Base-by-base conservation (phyloP, 1,284 basidiomycete species). In the Sanghuangporus sanghuang region DNA sequence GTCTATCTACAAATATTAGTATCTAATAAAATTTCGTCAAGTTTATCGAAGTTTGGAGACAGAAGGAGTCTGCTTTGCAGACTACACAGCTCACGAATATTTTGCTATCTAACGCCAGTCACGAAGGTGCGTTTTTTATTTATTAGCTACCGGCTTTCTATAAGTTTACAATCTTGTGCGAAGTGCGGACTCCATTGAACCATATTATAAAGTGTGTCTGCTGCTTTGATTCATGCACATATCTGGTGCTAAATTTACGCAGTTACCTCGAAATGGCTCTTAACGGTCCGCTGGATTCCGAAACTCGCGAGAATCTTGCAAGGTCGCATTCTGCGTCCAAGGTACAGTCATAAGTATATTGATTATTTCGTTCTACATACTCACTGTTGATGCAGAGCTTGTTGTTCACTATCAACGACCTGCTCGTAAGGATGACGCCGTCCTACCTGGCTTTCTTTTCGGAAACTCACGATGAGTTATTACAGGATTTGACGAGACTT, bases 31-130 rank as follows among this genome's bases (percentile, higher is more conserved):
- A 11, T 57, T 32, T 54, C 35, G 16, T 32, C 23, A 63, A 91
- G 84, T 94, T 93, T 76, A 92, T 93, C 68, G 89, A 92, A 71
- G 92, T 95, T 2, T 95, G 93, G 93, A 77, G 93, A 68, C 89
- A 95, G 72, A 92, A 93, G 71, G 91, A 95, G 74, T 85, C 79
- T 49, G 90, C 90, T 14, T 74, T 93, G 67, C 86, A 87, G 71
- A 85, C 85, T 12, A 94, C 87, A 57, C 91, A 90, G 72, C 77
- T 95, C 59, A 93, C 92, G 16, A 89, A 89, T 61, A 77, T 95
- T 3, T 71, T 96, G 53, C 76, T 95, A 16, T 91, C 90, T n/a
- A 95, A 96, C 73, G 93, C 93, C 6, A 90, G 86, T 68, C 93
- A 95, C 73, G 93, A 95, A 79, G 90, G 92, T 83, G 71, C 67